These are phyloP conservation scores for Fonsecaea pugnacius DNA, from an alignment of 2,329 filamentous ascomycete species.

Conservation along the genomic window DNA sequence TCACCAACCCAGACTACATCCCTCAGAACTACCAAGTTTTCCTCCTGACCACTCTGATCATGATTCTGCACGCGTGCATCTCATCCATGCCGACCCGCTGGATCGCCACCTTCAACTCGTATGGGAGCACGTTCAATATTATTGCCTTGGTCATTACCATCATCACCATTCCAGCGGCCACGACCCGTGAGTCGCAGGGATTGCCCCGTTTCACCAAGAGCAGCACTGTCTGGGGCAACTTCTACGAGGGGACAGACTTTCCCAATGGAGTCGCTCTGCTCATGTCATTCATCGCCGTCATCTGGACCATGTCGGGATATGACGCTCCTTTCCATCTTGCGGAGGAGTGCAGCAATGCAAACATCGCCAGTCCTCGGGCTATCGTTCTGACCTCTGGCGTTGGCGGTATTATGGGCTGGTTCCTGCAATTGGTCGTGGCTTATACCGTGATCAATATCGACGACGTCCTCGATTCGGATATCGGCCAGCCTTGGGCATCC, in stretches of 20 bases:
- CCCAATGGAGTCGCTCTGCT: slow-evolving; percentile 69
- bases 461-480: slow-evolving; percentile 61
- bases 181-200: slow-evolving; percentile 56
- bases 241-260: slow-evolving; percentile 69
- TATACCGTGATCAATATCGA: slow-evolving; percentile 71
- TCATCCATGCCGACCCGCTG: slow-evolving; percentile 72
- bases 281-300: slow-evolving; percentile 73
- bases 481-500: slow-evolving; percentile 72
- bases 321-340: slow-evolving; percentile 73
- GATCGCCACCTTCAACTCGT: slow-evolving; percentile 72
- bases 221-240: slow-evolving; percentile 66
- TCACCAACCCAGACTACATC: slow-evolving; percentile 67
- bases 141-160: slow-evolving; percentile 67
- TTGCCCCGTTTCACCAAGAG: slow-evolving; percentile 63
- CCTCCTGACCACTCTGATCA: slow-evolving; percentile 68
- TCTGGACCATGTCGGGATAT: slow-evolving; percentile 71
- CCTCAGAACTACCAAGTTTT: slow-evolving; percentile 70
- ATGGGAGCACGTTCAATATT: slow-evolving; percentile 73
- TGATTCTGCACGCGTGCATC: slow-evolving; percentile 69
- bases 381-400: slow-evolving; percentile 71
- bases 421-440: slow-evolving; percentile 73
- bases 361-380: slow-evolving; percentile 70
- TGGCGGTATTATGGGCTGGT: slow-evolving; percentile 71
- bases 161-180: slow-evolving; percentile 69
- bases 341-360: slow-evolving; percentile 76